phyloP scores from a whole-genome alignment of 108 stramenopile genomes.

The Asterionellopsis glacialis region DNA sequence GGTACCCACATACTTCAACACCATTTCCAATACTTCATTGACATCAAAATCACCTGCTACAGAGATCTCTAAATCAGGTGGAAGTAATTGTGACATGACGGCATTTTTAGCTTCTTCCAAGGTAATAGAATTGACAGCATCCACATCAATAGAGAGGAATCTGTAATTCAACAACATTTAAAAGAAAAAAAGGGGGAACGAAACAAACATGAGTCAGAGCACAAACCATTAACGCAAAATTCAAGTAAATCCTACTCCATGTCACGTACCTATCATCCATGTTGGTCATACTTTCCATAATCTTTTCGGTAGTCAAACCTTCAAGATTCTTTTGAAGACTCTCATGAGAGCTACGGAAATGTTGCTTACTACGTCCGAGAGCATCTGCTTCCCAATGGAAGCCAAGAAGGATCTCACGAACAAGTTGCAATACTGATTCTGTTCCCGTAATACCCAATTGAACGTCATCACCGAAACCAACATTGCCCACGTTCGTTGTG shows the following conservation, averaged over 20 bases:
- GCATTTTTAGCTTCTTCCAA: constrained; percentile 85
- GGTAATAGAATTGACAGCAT: constrained; percentile 77
- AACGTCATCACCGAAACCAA: constrained; percentile 74
- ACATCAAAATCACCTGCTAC: constrained; percentile 95
- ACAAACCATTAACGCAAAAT: neutral
- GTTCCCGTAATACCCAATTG: constrained; percentile 89
- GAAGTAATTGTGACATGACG: constrained; percentile 87
- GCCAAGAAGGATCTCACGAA: constrained; percentile 86
- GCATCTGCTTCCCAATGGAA: constrained; percentile 98
- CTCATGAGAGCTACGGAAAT: constrained; percentile 82
- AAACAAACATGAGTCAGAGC: neutral
- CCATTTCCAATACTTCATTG: constrained; percentile 84
- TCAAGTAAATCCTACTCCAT: neutral
- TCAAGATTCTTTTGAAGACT: constrained; percentile 85
- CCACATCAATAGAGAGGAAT: constrained; percentile 86
- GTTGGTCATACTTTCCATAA: constrained; percentile 74
- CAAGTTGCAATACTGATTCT: constrained; percentile 91
- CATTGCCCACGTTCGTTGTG: constrained; percentile 88
- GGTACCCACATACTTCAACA: constrained; percentile 92
- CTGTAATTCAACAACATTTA: constrained; percentile 15
- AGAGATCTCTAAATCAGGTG: constrained; percentile 86
- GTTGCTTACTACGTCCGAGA: constrained; percentile 87
- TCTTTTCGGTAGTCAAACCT: constrained; percentile 74
- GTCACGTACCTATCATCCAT: constrained; percentile 62
- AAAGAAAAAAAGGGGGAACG: neutral